Percentiles rank a stretch among this genome's conserved stretches.
phyloP scores from a whole-genome alignment of 345 rosid species.

The Brassica incana region DNA sequence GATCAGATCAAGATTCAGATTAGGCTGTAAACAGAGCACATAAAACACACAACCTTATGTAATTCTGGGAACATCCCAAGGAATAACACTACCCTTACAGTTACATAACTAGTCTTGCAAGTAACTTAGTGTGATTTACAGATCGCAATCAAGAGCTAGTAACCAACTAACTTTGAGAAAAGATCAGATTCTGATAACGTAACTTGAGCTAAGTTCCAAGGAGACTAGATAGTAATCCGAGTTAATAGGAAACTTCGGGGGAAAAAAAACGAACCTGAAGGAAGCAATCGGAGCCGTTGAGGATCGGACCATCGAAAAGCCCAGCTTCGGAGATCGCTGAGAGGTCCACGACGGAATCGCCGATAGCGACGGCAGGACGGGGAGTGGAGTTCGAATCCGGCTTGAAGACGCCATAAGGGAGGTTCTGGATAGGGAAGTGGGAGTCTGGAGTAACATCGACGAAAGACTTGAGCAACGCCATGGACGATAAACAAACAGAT shows the following conservation, averaged over 20 bases:
- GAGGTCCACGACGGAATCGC: constrained; percentile 76
- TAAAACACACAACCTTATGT: neutral
- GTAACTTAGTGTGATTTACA: neutral
- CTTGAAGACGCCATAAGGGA: constrained; percentile 88
- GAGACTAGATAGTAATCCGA: neutral
- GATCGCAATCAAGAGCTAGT: neutral
- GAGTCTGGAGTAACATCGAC: constrained; percentile 59
- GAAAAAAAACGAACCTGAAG: constrained; percentile 57
- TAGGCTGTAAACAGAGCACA: constrained; percentile 57
- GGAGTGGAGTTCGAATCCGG: constrained; percentile 49
- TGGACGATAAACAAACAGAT: constrained; percentile 15
- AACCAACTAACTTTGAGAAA: neutral
- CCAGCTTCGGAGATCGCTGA: constrained; percentile 73
- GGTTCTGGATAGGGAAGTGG: constrained; percentile 96
- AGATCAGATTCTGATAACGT: constrained; percentile 11
- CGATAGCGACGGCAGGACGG: constrained; percentile 84
- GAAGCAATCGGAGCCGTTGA: constrained; percentile 72
- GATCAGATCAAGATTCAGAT: constrained; percentile 46
- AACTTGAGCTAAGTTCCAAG: neutral
- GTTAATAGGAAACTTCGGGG: constrained; percentile 14
- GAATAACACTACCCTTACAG: neutral
- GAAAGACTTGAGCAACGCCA: constrained; percentile 71
- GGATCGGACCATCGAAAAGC: constrained; percentile 70
- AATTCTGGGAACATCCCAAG: neutral
- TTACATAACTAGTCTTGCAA: neutral